phyloP scores from a whole-genome alignment of 2,329 filamentous ascomycete species.

The Sporothrix schenckii region DNA sequence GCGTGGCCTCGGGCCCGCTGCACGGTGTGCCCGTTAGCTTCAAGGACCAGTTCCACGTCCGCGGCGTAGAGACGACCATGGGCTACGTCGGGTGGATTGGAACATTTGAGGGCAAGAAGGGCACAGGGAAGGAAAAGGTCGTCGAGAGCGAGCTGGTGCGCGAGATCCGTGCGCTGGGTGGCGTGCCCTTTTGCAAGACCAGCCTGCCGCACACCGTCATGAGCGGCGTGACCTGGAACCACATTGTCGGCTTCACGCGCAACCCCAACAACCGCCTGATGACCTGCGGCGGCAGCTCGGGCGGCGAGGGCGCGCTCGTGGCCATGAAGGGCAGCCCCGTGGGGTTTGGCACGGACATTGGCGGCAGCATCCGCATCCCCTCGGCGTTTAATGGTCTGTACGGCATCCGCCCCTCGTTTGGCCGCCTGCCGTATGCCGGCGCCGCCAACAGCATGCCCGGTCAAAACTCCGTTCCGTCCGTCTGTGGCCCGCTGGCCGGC shows the following conservation, averaged over 20 bases:
- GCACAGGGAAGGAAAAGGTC: slow-evolving; percentile 33
- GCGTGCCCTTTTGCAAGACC: slow-evolving; percentile 41
- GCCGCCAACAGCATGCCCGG: slow-evolving; percentile 48
- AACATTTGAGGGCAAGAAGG: slow-evolving; percentile 30
- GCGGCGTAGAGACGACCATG: slow-evolving; percentile 46
- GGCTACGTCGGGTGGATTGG: slow-evolving; percentile 36
- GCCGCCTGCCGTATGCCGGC: slow-evolving; percentile 38
- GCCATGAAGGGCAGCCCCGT: slow-evolving; percentile 43
- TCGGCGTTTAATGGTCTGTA: slow-evolving; percentile 43
- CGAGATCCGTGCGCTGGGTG: slow-evolving; percentile 40
- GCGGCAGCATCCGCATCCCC: slow-evolving; percentile 38
- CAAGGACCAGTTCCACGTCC: slow-evolving; percentile 53
- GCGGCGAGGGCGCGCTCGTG: slow-evolving; percentile 46
- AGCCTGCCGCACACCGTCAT: slow-evolving; percentile 41
- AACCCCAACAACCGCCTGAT: slow-evolving; percentile 45
- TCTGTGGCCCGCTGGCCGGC: slow-evolving; percentile 64
- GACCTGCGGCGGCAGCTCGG: slow-evolving; percentile 45
- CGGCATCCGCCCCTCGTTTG: slow-evolving; percentile 40
- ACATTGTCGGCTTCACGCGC: slow-evolving; percentile 43
- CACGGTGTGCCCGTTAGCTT: slow-evolving; percentile 54
- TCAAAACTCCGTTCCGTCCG: slow-evolving; percentile 59
- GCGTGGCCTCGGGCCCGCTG: slow-evolving; percentile 44
- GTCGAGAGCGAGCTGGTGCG: slow-evolving; percentile 40
- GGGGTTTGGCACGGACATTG: slow-evolving; percentile 46
- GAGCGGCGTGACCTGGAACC: slow-evolving; percentile 43